Percentiles rank a stretch among this genome's conserved stretches.
phyloP scores from a whole-genome alignment of 148 eudicot species.

The Rhododendron simsii region DNA sequence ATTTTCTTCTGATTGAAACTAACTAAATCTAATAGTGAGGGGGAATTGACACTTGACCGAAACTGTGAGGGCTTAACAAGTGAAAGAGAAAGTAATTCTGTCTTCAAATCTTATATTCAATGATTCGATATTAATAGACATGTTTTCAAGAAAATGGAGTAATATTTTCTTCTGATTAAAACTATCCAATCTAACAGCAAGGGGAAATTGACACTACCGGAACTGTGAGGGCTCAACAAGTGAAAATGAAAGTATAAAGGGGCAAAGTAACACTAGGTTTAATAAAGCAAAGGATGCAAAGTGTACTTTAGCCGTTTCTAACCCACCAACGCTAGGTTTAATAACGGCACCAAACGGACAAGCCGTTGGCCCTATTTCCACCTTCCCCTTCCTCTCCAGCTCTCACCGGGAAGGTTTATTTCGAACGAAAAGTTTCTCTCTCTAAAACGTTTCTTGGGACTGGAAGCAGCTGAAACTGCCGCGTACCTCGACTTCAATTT shows the following conservation, averaged over 20 bases:
- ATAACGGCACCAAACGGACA: conserved; percentile 61
- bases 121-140: no score
- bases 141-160: neutral
- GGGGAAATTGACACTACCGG: neutral
- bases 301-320: neutral
- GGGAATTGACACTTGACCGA: neutral
- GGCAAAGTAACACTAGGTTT: neutral
- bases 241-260: neutral
- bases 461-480: conserved; percentile 2
- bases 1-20: no score
- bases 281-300: neutral
- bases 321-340: neutral
- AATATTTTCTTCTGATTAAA: neutral
- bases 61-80: no score
- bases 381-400: conserved; percentile 16
- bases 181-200: neutral
- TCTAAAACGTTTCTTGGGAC: conserved; percentile 1
- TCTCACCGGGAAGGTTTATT: conserved; percentile 57
- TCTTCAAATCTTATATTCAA: neutral
- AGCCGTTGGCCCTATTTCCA: conserved; percentile 48
- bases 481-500: neutral
- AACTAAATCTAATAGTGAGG: no score
- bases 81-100: neutral
- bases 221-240: no score
- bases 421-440: conserved; percentile 13